Percentiles rank a stretch among this genome's conserved stretches.
phyloP scores from a whole-genome alignment of 2,329 filamentous ascomycete species.

The Calonectria montana region DNA sequence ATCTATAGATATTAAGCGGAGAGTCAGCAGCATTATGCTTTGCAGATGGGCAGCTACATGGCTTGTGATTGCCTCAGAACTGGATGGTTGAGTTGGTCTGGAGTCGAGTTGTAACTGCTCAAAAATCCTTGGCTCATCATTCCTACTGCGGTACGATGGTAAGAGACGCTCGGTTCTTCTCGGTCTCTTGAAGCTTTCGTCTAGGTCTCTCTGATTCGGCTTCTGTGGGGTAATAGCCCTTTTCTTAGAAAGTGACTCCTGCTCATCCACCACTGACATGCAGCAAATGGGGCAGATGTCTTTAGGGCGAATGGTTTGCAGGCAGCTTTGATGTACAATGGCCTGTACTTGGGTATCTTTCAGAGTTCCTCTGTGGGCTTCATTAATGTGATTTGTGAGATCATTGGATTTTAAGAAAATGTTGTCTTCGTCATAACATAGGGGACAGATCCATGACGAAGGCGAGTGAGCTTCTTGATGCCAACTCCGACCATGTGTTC shows the following conservation, averaged over 20 bases:
- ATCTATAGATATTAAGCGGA: not conserved
- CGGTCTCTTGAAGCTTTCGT: not conserved
- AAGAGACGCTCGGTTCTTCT: not conserved
- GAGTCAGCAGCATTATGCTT: not conserved
- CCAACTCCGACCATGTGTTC: slow-evolving; percentile 19
- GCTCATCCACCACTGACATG: not conserved
- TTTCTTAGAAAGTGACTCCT: not conserved
- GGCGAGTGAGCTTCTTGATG: slow-evolving; percentile 20
- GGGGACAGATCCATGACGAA: slow-evolving; percentile 15
- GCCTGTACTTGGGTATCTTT: not conserved
- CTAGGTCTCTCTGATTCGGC: not conserved
- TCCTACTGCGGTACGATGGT: not conserved
- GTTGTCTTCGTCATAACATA: slow-evolving; percentile 4
- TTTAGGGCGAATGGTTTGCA: not conserved
- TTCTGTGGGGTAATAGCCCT: not conserved
- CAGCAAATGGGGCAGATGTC: not conserved
- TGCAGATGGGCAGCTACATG: not conserved
- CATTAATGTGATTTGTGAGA: not conserved
- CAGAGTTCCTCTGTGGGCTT: not conserved
- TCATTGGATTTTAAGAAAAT: not conserved
- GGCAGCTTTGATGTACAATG: not conserved
- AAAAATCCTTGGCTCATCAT: not conserved
- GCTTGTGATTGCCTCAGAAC: not conserved
- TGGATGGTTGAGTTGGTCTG: not conserved
- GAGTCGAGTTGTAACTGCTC: not conserved